These are phyloP conservation scores for Cystofilobasidium capitatum DNA, from an alignment of 768 basidiomycete genomes.

Conservation along the genomic window DNA sequence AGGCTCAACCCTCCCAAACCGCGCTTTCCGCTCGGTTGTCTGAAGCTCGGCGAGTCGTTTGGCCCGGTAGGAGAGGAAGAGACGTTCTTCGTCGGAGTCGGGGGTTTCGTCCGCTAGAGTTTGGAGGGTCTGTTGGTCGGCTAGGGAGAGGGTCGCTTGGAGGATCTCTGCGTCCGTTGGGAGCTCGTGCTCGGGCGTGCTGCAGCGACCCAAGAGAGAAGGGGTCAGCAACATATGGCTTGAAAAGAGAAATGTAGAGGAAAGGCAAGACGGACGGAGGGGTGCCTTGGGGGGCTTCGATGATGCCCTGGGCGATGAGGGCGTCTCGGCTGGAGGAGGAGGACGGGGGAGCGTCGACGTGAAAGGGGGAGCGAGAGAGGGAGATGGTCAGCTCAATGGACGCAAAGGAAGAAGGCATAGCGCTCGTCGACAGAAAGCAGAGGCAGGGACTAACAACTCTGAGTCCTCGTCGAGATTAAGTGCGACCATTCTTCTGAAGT, in stretches of 20 bases:
- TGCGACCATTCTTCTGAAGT: slow-evolving; percentile 1
- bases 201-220: slow-evolving; percentile 51
- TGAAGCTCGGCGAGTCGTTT: slow-evolving; percentile 58
- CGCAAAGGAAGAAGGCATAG: background rate
- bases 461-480: slow-evolving; percentile 80
- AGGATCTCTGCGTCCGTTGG: slow-evolving; percentile 46
- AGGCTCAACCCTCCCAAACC: slow-evolving; percentile 74
- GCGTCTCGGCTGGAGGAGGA: slow-evolving; percentile 68
- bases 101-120: slow-evolving; percentile 62
- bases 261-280: background rate
- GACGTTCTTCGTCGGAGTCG: slow-evolving; percentile 66
- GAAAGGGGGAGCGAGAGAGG: too few relatives aligned
- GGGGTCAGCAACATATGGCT: too few relatives aligned
- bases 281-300: slow-evolving; percentile 35
- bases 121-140: slow-evolving; percentile 49
- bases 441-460: slow-evolving; percentile 63
- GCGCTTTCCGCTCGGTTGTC: slow-evolving; percentile 49
- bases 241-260: background rate
- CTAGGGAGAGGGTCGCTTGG: slow-evolving; percentile 31
- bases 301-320: slow-evolving; percentile 80
- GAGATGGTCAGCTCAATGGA: slow-evolving; percentile 3
- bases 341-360: slow-evolving; percentile 28
- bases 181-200: slow-evolving; percentile 67
- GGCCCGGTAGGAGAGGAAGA: slow-evolving; percentile 56
- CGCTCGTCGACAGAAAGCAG: background rate